Base-by-base conservation (phyloP, 139 green algal genomes). In the Choricystis sp. region DNA sequence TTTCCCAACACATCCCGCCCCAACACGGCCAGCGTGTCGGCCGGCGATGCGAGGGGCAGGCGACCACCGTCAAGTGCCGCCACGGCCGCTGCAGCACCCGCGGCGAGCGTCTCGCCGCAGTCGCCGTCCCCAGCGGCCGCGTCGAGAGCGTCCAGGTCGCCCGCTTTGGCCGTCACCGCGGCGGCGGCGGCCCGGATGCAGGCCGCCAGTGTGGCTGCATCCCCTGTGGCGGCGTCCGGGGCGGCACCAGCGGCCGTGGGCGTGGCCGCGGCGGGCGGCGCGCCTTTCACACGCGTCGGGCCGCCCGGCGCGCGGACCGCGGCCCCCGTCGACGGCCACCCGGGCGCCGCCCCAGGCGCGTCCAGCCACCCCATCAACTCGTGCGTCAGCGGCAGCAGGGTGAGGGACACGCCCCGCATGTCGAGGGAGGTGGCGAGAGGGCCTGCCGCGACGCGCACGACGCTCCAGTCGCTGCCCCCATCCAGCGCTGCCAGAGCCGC, bases 121-220 rank as follows among this genome's bases (percentile, higher is more conserved):
- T 94, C 87, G 28, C 88, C 88, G 68, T 96, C 88, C 4, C 88
- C 88, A 22, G 83, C 78, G 74, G 75, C 76, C 5, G 59, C 64
- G 59, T 89, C 83, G 60, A 84, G 56, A 2, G 69, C 79, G 59
- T 87, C 74, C 19, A 91, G 71, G 63, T 75, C 31, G 9, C 62
- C 29, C 29, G 70, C 74, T 29, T 63, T 73, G 1, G 55, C 56
- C 19, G 78, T 26, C 40, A 89, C 27, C 22, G 73, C 68, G 49
- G 69, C 61, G 28, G 57, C 69, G 4, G 70, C 72, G 2, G 66
- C 66, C 31, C 31, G 23, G 27, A 87, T 27, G 29, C 62, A 70
- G 26, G 29, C 26, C 49, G 40, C 16, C 9, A 52, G 16, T 21
- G 40, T 52, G 40, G 9, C 9, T 16, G 16, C 40, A 52, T 9